phyloP scores from a whole-genome alignment of 306 rosid genomes.

The Morella rubra region DNA sequence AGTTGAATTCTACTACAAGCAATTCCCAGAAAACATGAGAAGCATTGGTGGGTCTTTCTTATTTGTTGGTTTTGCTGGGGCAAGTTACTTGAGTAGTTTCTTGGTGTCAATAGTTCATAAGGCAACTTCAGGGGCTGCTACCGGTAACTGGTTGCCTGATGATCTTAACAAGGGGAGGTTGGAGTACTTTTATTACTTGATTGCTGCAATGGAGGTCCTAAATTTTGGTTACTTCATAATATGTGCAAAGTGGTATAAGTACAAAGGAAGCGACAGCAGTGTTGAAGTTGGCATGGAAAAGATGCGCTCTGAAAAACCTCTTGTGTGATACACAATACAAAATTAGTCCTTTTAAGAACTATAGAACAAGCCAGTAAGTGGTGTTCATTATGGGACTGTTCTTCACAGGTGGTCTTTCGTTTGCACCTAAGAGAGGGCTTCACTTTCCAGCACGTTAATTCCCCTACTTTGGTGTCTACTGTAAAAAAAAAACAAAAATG shows the following conservation, averaged over 20 bases:
- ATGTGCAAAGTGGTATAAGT: conserved; percentile 63
- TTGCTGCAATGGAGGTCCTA: conserved; percentile 36
- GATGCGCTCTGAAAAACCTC: conserved; percentile 16
- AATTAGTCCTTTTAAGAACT: too few species aligned
- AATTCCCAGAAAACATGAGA: conserved; percentile 46
- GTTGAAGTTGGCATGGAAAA: conserved; percentile 31
- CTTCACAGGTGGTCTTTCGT: background rate
- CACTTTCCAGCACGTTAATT: background rate
- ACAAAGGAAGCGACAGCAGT: conserved; percentile 37
- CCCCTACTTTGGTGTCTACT: background rate
- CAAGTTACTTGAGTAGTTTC: conserved; percentile 46
- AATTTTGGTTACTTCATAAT: conserved; percentile 49
- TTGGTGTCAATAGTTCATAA: conserved; percentile 40
- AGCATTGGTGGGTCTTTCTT: conserved; percentile 41
- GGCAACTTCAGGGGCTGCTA: conserved; percentile 7
- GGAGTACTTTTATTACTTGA: conserved; percentile 53
- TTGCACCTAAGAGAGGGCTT: background rate
- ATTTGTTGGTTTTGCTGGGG: conserved; percentile 27
- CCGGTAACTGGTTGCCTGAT: conserved; percentile 37
- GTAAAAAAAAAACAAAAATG: background rate
- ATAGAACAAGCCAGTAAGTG: too few species aligned
- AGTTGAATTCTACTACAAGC: conserved; percentile 39
- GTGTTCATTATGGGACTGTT: background rate
- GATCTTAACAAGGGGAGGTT: conserved; percentile 62
- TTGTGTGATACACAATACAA: conserved; percentile 18